These are phyloP conservation scores for Fusarium agapanthi DNA, from an alignment of 2,329 filamentous ascomycete species.

Conservation along the genomic window DNA sequence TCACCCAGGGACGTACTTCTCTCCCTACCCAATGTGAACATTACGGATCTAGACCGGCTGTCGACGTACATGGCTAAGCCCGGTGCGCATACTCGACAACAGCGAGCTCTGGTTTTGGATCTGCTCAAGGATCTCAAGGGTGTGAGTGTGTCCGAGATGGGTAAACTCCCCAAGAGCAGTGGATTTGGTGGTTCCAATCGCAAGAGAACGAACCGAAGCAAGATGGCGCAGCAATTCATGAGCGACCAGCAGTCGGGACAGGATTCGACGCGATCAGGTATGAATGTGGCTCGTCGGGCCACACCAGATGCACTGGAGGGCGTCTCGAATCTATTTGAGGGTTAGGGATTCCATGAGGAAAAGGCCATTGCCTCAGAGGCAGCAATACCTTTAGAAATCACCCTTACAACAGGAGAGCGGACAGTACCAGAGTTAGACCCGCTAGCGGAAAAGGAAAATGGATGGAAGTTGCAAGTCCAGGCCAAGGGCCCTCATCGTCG, in stretches of 20 bases:
- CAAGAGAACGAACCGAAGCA: slow-evolving; percentile 47
- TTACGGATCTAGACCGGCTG: slow-evolving; percentile 71
- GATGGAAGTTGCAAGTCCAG: background rate
- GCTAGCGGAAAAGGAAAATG: slow-evolving; percentile 17
- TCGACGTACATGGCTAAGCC: slow-evolving; percentile 68
- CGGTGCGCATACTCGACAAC: slow-evolving; percentile 72
- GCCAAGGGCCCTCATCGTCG: background rate
- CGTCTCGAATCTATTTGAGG: slow-evolving; percentile 61
- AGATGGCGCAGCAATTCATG: slow-evolving; percentile 74
- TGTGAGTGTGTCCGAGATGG: slow-evolving; percentile 91
- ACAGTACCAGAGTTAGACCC: background rate
- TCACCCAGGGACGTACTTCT: slow-evolving; percentile 82
- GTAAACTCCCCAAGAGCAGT: slow-evolving; percentile 73
- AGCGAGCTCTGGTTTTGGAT: slow-evolving; percentile 83
- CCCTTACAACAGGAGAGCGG: slow-evolving; percentile 2
- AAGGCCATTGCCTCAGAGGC: background rate
- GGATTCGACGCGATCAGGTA: slow-evolving; percentile 42
- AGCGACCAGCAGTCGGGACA: slow-evolving; percentile 54
- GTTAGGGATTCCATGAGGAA: slow-evolving; percentile 20
- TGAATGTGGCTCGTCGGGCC: slow-evolving; percentile 43
- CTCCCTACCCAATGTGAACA: slow-evolving; percentile 79
- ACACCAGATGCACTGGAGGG: slow-evolving; percentile 64
- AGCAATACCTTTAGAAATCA: background rate
- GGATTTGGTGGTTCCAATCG: slow-evolving; percentile 45
- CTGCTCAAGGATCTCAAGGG: slow-evolving; percentile 87